phyloP scores from a whole-genome alignment of 108 stramenopile species.

The Fistulifera solaris region DNA sequence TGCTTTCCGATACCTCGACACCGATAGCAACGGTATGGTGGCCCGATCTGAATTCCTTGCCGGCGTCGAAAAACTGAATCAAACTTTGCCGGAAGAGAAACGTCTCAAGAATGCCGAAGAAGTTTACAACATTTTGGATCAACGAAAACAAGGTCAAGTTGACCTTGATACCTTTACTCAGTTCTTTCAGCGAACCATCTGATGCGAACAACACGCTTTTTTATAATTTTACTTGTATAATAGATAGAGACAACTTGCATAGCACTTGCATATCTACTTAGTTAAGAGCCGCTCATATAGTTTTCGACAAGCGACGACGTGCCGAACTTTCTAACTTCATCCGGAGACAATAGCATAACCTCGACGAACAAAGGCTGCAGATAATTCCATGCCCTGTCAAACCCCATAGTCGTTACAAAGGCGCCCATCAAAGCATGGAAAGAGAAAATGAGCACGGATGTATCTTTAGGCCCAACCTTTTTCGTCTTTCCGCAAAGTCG shows the following conservation, averaged over 20 bases:
- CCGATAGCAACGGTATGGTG: conserved; percentile 13
- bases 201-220: neutral
- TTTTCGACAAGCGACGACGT: too few species aligned
- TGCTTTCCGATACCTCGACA: conserved; percentile 17
- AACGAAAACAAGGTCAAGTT: conserved; percentile 14
- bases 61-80: conserved; percentile 25
- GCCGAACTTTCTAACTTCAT: conserved; percentile 16
- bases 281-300: too few species aligned
- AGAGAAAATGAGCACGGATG: conserved; percentile 36
- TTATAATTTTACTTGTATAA: too few species aligned
- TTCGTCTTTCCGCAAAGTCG: conserved; percentile 26
- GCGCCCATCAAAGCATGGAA: conserved; percentile 51
- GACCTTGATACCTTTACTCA: conserved; percentile 19
- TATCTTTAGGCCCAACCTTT: conserved; percentile 22
- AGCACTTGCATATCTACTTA: too few species aligned
- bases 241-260: too few species aligned
- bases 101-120: conserved; percentile 13
- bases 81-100: conserved; percentile 9
- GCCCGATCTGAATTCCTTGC: conserved; percentile 14
- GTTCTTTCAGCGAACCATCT: conserved; percentile 7
- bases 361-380: conserved; percentile 35
- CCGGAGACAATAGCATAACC: conserved; percentile 30
- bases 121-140: conserved; percentile 17
- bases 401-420: conserved; percentile 32
- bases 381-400: conserved; percentile 31